phyloP scores from a whole-genome alignment of 2,329 filamentous ascomycete species.

The Harringtonia lauricola region DNA sequence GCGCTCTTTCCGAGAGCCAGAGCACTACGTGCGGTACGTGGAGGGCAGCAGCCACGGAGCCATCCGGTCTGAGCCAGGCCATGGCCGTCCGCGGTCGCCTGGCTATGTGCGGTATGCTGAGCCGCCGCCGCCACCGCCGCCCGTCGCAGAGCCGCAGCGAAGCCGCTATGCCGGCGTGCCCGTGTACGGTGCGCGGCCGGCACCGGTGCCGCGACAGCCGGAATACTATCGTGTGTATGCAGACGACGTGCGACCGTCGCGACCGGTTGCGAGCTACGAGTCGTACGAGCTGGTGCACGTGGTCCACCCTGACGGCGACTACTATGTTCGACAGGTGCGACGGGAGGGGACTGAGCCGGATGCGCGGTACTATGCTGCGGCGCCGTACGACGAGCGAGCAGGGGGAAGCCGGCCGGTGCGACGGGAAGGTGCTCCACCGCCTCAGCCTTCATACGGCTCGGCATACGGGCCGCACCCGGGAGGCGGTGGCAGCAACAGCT shows the following conservation, averaged over 20 bases:
- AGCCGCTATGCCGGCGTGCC: constrained; percentile 16
- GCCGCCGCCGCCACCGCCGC: constrained; percentile 9
- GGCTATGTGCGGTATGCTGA: constrained; percentile 19
- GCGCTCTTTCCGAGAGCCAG: background rate
- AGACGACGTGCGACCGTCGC: constrained; percentile 17
- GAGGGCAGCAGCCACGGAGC: background rate
- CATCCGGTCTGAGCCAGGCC: constrained; percentile 9
- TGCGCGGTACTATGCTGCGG: constrained; percentile 6
- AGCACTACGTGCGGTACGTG: background rate
- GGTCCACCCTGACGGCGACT: constrained; percentile 31
- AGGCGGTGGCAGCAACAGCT: background rate
- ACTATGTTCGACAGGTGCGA: constrained; percentile 29
- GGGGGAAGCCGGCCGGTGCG: background rate
- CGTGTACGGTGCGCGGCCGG: constrained; percentile 11
- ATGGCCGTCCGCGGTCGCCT: constrained; percentile 21
- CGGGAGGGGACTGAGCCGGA: constrained; percentile 5
- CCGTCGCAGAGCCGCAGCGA: constrained; percentile 14
- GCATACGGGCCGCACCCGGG: too few relatives aligned
- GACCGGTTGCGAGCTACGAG: constrained; percentile 14
- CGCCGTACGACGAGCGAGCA: constrained; percentile 4
- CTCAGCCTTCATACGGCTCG: background rate
- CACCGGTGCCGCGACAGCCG: background rate
- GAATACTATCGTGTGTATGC: constrained; percentile 23
- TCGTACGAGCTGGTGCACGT: constrained; percentile 35
- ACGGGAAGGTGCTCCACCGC: background rate